These are phyloP conservation scores for Euphorbia schlechtendalii DNA, from an alignment of 441 rosid genomes.

Conservation along the genomic window DNA sequence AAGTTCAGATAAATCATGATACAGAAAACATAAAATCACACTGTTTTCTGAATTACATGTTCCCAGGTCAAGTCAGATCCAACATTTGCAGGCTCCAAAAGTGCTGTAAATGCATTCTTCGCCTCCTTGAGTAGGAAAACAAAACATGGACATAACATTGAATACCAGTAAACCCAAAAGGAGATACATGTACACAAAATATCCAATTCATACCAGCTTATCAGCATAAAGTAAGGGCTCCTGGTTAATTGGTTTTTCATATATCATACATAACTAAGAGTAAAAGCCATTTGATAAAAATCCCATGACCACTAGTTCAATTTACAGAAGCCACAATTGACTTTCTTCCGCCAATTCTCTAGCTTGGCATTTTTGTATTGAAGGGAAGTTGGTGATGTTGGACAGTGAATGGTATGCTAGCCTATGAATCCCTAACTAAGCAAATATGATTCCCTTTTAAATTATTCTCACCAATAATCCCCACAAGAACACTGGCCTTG, in stretches of 20 bases:
- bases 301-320: too few species aligned
- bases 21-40: background rate
- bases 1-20: background rate
- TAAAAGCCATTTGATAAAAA: too few species aligned
- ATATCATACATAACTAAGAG: too few species aligned
- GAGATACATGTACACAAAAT: slow-evolving; percentile 12
- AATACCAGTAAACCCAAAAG: slow-evolving; percentile 19
- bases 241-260: slow-evolving; percentile 49
- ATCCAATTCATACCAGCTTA: slow-evolving; percentile 48
- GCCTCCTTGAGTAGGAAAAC: slow-evolving; percentile 58
- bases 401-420: too few species aligned
- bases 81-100: slow-evolving; percentile 81
- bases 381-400: too few species aligned
- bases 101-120: slow-evolving; percentile 90
- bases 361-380: too few species aligned
- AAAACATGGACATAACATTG: slow-evolving; percentile 6
- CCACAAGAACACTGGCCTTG: too few species aligned
- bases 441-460: background rate
- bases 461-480: slow-evolving; percentile 10
- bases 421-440: too few species aligned
- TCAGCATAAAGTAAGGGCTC: slow-evolving; percentile 45
- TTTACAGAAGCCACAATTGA: too few species aligned
- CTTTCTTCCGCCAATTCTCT: too few species aligned
- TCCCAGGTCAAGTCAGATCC: slow-evolving; percentile 98
- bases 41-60: slow-evolving; percentile 53